A percentile compares a stretch with the other conserved stretches of the same genome.
Conservation (phyloP, 177 flowering plant genomes). For the Vitis hybrid region DNA sequence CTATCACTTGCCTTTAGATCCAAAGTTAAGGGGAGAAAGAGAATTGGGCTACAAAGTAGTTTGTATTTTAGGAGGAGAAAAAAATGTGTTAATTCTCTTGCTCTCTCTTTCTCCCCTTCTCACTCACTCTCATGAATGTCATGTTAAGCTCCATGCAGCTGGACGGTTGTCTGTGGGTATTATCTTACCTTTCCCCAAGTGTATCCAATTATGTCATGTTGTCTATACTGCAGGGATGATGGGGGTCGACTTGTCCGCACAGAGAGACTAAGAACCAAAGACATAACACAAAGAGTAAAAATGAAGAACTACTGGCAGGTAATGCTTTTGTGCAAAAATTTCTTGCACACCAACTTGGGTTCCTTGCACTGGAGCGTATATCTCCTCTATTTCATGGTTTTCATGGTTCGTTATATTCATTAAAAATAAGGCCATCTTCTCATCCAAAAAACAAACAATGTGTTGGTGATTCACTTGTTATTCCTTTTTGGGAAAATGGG, state of each 20-base stretch:
- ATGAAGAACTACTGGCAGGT: slow-evolving; percentile 98
- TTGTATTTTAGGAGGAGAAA: background rate
- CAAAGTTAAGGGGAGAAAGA: background rate
- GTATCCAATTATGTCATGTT: background rate
- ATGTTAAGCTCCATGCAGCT: background rate
- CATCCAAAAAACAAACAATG: too few relatives aligned
- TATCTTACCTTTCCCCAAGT: background rate
- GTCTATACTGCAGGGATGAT: slow-evolving; percentile 64
- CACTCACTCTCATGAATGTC: background rate
- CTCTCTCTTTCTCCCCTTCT: background rate
- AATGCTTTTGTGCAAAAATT: background rate
- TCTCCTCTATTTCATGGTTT: too few relatives aligned
- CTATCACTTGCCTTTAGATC: background rate
- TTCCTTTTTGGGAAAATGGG: too few relatives aligned
- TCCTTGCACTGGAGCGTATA: too few relatives aligned
- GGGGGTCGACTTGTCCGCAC: slow-evolving; percentile 86
- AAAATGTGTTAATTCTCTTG: background rate
- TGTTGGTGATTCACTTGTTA: too few relatives aligned
- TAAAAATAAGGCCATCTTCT: too few relatives aligned
- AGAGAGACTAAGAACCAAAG: slow-evolving; percentile 90
- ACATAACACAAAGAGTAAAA: slow-evolving; percentile 83
- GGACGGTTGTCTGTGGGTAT: background rate
- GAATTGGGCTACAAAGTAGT: background rate
- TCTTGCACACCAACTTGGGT: background rate
- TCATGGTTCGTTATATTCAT: too few relatives aligned